Evolutionary conservation across 768 basidiomycete species (phyloP).

Genomic region (Porphyrellus cyaneotinctus): DNA sequence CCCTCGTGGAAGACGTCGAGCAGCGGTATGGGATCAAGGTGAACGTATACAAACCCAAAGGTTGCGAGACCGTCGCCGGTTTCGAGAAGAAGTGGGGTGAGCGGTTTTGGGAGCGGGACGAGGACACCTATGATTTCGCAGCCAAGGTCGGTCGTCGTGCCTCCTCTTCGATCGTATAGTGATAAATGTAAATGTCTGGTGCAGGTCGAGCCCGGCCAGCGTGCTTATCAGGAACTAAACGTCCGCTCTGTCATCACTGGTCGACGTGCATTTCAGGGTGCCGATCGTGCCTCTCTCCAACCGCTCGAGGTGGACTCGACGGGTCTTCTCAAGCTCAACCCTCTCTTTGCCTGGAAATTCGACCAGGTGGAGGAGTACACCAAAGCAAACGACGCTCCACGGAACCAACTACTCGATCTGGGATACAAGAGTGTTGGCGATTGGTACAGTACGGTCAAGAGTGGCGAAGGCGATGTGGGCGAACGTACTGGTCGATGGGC

Average conservation of each 20-base stretch:
- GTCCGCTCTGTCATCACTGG: slow-evolving; percentile 94
- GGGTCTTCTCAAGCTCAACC: slow-evolving; percentile 91
- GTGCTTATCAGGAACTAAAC: slow-evolving; percentile 76
- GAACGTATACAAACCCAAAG: slow-evolving; percentile 75
- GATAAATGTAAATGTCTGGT: background rate
- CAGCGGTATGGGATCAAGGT: slow-evolving; percentile 68
- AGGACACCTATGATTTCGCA: slow-evolving; percentile 82
- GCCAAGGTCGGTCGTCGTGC: slow-evolving; percentile 69
- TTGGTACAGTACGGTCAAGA: slow-evolving; percentile 89
- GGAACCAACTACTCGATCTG: slow-evolving; percentile 81
- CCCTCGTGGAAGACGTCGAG: slow-evolving; percentile 80
- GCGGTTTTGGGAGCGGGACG: slow-evolving; percentile 83
- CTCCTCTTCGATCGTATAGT: too few relatives aligned
- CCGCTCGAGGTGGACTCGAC: slow-evolving; percentile 90
- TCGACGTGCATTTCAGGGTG: slow-evolving; percentile 89
- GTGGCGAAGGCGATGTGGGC: slow-evolving; percentile 58
- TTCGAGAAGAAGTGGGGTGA: slow-evolving; percentile 81
- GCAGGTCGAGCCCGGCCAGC: slow-evolving; percentile 90
- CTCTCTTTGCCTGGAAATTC: slow-evolving; percentile 87
- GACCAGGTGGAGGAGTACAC: slow-evolving; percentile 81
- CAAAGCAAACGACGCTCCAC: slow-evolving; percentile 75
- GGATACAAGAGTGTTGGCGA: slow-evolving; percentile 97
- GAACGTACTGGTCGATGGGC: slow-evolving; percentile 94
- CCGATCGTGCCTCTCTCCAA: slow-evolving; percentile 73
- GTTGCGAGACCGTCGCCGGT: slow-evolving; percentile 58